Percentiles rank a stretch among this genome's conserved stretches.
phyloP scores from a whole-genome alignment of 2,329 filamentous ascomycete genomes.

The Trichophyton rubrum region DNA sequence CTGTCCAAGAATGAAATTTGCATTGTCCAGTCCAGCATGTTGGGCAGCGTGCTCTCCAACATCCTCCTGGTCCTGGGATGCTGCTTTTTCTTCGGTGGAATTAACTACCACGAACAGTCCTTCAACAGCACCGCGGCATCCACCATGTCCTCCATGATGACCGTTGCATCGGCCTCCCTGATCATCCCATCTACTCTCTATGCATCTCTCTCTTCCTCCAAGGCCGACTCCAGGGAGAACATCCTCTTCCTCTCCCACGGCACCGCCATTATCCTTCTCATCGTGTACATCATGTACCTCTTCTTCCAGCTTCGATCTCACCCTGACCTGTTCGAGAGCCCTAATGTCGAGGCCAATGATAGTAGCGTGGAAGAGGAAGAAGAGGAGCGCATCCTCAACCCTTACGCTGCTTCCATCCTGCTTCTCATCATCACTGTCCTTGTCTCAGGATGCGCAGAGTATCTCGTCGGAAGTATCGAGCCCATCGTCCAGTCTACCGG shows the following conservation, averaged over 20 bases:
- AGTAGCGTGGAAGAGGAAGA: slow-evolving; percentile 24
- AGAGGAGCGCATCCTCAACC: slow-evolving; percentile 45
- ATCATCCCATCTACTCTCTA: slow-evolving; percentile 69
- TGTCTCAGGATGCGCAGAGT: slow-evolving; percentile 63
- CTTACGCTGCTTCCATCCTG: slow-evolving; percentile 51
- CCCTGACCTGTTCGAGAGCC: slow-evolving; percentile 53
- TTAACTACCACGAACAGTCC: slow-evolving; percentile 55
- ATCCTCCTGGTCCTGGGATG: slow-evolving; percentile 75
- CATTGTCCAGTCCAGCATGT: slow-evolving; percentile 96
- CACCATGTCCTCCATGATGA: slow-evolving; percentile 56
- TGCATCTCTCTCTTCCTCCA: slow-evolving; percentile 43
- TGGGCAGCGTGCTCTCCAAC: slow-evolving; percentile 90
- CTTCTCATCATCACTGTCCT: slow-evolving; percentile 57
- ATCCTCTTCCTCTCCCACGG: slow-evolving; percentile 62
- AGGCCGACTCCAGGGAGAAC: slow-evolving; percentile 32
- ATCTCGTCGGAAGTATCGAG: slow-evolving; percentile 65
- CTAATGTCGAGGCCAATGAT: slow-evolving; percentile 13
- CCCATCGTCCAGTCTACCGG: slow-evolving; percentile 54
- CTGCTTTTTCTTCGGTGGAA: slow-evolving; percentile 65
- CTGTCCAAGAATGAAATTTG: slow-evolving; percentile 69
- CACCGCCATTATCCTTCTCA: slow-evolving; percentile 60
- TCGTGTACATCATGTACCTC: slow-evolving; percentile 65
- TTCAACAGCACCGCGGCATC: slow-evolving; percentile 41
- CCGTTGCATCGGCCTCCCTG: slow-evolving; percentile 61
- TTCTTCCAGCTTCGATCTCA: slow-evolving; percentile 68